These are phyloP conservation scores for Lachancea dasiensis DNA, from an alignment of 805 yeast genomes.

Conservation along the genomic window DNA sequence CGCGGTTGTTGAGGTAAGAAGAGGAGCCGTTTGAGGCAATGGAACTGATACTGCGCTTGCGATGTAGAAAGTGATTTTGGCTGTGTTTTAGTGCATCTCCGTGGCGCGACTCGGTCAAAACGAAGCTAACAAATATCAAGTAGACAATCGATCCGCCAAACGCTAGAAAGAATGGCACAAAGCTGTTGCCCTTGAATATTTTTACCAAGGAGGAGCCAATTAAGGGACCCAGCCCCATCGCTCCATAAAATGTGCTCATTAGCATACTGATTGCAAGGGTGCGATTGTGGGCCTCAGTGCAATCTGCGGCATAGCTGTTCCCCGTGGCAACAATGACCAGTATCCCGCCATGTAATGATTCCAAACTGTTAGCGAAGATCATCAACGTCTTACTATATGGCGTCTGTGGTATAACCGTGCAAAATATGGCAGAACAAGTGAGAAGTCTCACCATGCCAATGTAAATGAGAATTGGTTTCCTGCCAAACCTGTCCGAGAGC, in stretches of 20 bases:
- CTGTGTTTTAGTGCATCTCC: conserved; percentile 47
- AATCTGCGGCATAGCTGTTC: conserved; percentile 70
- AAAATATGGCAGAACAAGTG: conserved; percentile 17
- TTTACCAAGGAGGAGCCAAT: conserved; percentile 41
- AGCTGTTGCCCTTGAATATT: conserved; percentile 23
- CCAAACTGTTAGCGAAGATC: conserved; percentile 40
- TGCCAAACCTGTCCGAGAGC: conserved; percentile 57
- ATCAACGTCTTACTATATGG: conserved; percentile 36
- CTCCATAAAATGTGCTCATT: conserved; percentile 53
- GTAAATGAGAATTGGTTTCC: conserved; percentile 44
- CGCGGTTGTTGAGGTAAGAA: conserved; percentile 11
- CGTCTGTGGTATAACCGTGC: conserved; percentile 32
- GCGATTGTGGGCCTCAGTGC: conserved; percentile 56
- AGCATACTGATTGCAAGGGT: conserved; percentile 52
- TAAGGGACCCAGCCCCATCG: conserved; percentile 61
- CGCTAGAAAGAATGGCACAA: conserved; percentile 31
- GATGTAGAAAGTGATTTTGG: conserved; percentile 33
- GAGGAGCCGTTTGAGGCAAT: conserved; percentile 25
- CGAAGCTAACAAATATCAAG: conserved; percentile 32
- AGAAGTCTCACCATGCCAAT: conserved; percentile 25
- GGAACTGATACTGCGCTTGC: conserved; percentile 28
- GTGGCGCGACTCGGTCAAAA: conserved; percentile 62
- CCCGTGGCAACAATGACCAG: conserved; percentile 50
- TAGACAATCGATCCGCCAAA: conserved; percentile 25
- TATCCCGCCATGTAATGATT: conserved; percentile 57